phyloP scores from a whole-genome alignment of 306 rosid genomes.

The Quercus suber region DNA sequence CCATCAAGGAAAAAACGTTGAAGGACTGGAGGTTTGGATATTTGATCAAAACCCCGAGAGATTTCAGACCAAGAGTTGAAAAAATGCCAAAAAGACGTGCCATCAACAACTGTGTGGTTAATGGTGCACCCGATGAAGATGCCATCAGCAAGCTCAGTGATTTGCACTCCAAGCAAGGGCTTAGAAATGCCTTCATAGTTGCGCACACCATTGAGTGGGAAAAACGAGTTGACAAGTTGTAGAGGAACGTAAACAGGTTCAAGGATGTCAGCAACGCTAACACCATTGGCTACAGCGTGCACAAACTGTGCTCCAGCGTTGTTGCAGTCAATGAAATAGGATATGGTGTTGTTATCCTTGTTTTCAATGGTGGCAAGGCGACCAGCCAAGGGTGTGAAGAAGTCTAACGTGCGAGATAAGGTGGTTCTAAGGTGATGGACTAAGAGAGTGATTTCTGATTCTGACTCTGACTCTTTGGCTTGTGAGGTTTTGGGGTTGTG shows the following conservation, averaged over 20 bases:
- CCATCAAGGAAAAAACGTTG: not conserved
- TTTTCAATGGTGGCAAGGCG: constrained; percentile 2
- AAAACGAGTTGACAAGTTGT: not conserved
- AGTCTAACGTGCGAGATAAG: not conserved
- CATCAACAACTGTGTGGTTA: not conserved
- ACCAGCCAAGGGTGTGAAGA: not conserved
- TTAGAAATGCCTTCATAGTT: not conserved
- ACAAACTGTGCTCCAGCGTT: not conserved
- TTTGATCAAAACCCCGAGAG: not conserved
- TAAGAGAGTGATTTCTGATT: not conserved
- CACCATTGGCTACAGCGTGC: not conserved
- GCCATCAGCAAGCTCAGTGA: not conserved
- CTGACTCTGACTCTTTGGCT: not conserved
- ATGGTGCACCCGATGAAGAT: not conserved
- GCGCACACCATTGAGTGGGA: not conserved
- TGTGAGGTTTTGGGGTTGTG: not conserved
- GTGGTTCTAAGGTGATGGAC: not conserved
- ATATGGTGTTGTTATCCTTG: not conserved
- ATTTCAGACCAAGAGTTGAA: not conserved
- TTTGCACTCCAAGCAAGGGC: not conserved
- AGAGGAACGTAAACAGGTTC: not conserved
- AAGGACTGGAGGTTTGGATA: not conserved
- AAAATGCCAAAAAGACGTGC: not conserved
- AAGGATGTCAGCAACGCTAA: not conserved
- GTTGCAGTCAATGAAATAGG: not conserved